Percentiles rank a stretch among this genome's conserved stretches.
Evolutionary conservation across 306 rosid genomes (phyloP).

Genomic region (Luffa acutangula): DNA sequence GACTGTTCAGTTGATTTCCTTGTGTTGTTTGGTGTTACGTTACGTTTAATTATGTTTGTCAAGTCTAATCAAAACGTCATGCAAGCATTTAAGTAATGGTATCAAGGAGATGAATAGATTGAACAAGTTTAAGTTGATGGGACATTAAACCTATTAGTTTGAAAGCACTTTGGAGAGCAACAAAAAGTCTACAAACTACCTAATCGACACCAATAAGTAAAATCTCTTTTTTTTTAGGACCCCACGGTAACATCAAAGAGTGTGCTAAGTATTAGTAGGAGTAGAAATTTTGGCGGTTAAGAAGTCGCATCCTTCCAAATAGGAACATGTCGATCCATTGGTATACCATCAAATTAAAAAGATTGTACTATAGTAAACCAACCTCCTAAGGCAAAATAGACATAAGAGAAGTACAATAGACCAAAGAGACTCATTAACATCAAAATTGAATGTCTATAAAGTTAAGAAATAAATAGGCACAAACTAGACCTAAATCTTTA

Average conservation of each 20-base stretch:
- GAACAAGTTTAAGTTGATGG: background rate
- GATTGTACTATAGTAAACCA: background rate
- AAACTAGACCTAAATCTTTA: too few species aligned
- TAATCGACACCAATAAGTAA: background rate
- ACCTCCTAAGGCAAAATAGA: background rate
- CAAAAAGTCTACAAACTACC: background rate
- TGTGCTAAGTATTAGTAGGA: background rate
- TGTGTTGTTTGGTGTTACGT: background rate
- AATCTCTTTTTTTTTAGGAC: background rate
- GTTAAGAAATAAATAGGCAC: background rate
- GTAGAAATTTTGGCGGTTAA: background rate
- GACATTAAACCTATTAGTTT: background rate
- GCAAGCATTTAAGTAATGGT: background rate
- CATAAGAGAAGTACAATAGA: background rate
- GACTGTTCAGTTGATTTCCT: background rate
- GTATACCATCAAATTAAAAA: slow-evolving; percentile 1
- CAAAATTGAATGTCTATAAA: background rate
- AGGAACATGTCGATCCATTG: background rate
- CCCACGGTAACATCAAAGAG: background rate
- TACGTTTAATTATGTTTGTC: background rate
- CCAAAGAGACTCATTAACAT: background rate
- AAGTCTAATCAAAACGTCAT: background rate
- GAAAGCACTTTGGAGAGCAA: background rate
- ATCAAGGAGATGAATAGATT: background rate
- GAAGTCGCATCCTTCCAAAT: slow-evolving; percentile 2